Evolutionary conservation across 2,329 filamentous ascomycete species (phyloP).

Genomic region (Hypomyces perniciosus): DNA sequence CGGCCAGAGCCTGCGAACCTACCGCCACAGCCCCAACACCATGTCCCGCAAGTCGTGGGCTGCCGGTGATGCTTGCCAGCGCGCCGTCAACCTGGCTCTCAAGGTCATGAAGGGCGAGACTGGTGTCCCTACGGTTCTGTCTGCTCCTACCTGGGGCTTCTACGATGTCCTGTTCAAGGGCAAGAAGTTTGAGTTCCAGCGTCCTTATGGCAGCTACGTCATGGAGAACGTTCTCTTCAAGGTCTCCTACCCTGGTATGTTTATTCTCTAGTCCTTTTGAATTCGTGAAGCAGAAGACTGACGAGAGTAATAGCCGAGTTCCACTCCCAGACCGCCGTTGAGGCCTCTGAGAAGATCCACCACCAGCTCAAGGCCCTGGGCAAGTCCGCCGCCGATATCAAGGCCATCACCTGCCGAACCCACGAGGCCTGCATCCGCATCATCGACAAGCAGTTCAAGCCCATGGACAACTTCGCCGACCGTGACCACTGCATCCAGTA

Average conservation of each 20-base stretch:
- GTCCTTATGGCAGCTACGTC: constrained; percentile 94
- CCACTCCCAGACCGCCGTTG: constrained; percentile 97
- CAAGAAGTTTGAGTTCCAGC: constrained; percentile 93
- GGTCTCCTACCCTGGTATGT: constrained; percentile 89
- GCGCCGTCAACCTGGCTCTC: constrained; percentile 82
- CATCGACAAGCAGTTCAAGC: constrained; percentile 99
- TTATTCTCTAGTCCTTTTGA: neutral
- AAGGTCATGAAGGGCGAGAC: constrained; percentile 90
- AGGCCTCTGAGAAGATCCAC: constrained; percentile 86
- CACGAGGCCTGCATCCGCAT: constrained; percentile 98
- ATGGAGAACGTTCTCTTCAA: constrained; percentile 99
- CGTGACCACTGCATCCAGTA: constrained; percentile 99
- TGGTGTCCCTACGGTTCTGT: constrained; percentile 86
- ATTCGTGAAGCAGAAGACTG: neutral
- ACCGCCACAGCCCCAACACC: constrained; percentile 96
- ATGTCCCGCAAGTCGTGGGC: constrained; percentile 99
- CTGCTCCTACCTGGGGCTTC: constrained; percentile 92
- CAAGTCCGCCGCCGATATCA: constrained; percentile 91
- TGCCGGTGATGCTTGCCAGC: constrained; percentile 94
- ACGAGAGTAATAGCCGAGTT: constrained; percentile 63
- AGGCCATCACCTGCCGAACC: constrained; percentile 86
- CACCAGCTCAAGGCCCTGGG: constrained; percentile 74
- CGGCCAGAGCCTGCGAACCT: constrained; percentile 91
- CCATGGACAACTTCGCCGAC: constrained; percentile 99
- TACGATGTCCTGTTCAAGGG: constrained; percentile 98